Percentiles rank a stretch among this genome's conserved stretches.
Conservation (phyloP, 2,329 filamentous ascomycete genomes). For the Aureobasidium vineae region DNA sequence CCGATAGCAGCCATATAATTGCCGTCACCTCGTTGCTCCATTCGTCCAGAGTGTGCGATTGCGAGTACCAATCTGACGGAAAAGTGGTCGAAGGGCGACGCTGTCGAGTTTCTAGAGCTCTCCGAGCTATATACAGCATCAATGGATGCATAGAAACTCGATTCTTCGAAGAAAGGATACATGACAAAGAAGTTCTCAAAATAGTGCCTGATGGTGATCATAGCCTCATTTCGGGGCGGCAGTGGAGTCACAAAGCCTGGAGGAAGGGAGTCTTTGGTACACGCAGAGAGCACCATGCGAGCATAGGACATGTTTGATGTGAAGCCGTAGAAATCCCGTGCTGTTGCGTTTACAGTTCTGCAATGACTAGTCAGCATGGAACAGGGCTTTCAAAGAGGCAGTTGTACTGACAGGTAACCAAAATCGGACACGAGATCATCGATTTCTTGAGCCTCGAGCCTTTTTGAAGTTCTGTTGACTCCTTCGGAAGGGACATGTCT, state of each 20-base stretch:
- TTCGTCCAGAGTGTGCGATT: slow-evolving; percentile 73
- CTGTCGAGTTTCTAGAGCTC: neutral
- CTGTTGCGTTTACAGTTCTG: slow-evolving; percentile 90
- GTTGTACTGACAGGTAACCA: slow-evolving; percentile 69
- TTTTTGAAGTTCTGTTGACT: slow-evolving; percentile 45
- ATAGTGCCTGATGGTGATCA: slow-evolving; percentile 75
- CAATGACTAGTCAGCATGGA: slow-evolving; percentile 24
- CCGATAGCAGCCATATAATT: slow-evolving; percentile 60
- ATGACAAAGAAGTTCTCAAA: slow-evolving; percentile 77
- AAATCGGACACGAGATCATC: slow-evolving; percentile 93
- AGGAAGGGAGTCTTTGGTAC: slow-evolving; percentile 70
- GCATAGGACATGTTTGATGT: slow-evolving; percentile 90
- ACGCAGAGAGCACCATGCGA: slow-evolving; percentile 79
- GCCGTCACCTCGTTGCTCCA: slow-evolving; percentile 63
- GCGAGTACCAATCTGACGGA: slow-evolving; percentile 86
- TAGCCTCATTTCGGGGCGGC: slow-evolving; percentile 68
- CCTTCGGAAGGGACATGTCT: neutral
- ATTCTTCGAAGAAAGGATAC: slow-evolving; percentile 80
- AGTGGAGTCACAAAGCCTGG: slow-evolving; percentile 58
- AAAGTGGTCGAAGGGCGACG: slow-evolving; percentile 67
- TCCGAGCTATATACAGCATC: slow-evolving; percentile 66
- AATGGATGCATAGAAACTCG: slow-evolving; percentile 71
- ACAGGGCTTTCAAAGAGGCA: neutral
- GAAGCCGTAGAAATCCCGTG: slow-evolving; percentile 87
- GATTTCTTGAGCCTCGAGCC: slow-evolving; percentile 76